Percentiles rank a stretch among this genome's conserved stretches.
phyloP scores from a whole-genome alignment of 2,329 filamentous ascomycete species.

The Geosmithia morbida region DNA sequence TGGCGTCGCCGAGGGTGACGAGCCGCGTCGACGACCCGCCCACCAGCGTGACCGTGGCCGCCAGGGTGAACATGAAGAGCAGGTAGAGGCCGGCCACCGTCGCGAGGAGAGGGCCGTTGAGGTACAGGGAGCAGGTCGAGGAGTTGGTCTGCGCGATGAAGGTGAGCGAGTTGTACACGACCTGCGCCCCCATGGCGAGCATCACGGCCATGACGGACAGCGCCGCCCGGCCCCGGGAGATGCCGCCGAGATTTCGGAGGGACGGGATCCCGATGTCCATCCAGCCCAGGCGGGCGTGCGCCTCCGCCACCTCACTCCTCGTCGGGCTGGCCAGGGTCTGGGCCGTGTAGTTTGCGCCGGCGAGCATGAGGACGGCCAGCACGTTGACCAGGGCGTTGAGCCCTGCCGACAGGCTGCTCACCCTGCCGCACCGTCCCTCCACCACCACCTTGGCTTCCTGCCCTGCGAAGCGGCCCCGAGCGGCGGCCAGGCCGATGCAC shows the following conservation, averaged over 20 bases:
- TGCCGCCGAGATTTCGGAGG: slow-evolving; percentile 29
- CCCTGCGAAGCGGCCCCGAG: slow-evolving; percentile 11
- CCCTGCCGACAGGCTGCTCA: slow-evolving; percentile 21
- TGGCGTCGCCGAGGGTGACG: slow-evolving; percentile 33
- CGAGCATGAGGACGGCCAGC: slow-evolving; percentile 25
- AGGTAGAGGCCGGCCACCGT: slow-evolving; percentile 23
- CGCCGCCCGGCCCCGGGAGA: slow-evolving; percentile 23
- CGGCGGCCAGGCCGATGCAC: slow-evolving; percentile 21
- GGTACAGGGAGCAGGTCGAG: slow-evolving; percentile 9
- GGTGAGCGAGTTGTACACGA: slow-evolving; percentile 41
- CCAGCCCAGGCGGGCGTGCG: slow-evolving; percentile 30
- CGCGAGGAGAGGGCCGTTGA: slow-evolving; percentile 23
- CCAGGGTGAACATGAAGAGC: slow-evolving; percentile 24
- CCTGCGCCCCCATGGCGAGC: slow-evolving; percentile 26
- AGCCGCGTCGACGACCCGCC: slow-evolving; percentile 22
- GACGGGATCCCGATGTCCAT: slow-evolving; percentile 40
- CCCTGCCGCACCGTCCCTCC: slow-evolving; percentile 20
- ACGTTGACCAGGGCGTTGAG: slow-evolving; percentile 29
- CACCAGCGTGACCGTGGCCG: slow-evolving; percentile 22
- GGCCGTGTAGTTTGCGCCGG: slow-evolving; percentile 36
- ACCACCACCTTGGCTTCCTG: slow-evolving; percentile 26
- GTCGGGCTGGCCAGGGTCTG: slow-evolving; percentile 41
- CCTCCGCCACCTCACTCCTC: slow-evolving; percentile 28
- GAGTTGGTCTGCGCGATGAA: slow-evolving; percentile 16
- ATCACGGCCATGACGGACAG: slow-evolving; percentile 22